Evolutionary conservation across 2,329 filamentous ascomycete genomes (phyloP), one percentile per base, ranked within the genome.

Genomic region (Tolypocladium inflatum): DNA sequence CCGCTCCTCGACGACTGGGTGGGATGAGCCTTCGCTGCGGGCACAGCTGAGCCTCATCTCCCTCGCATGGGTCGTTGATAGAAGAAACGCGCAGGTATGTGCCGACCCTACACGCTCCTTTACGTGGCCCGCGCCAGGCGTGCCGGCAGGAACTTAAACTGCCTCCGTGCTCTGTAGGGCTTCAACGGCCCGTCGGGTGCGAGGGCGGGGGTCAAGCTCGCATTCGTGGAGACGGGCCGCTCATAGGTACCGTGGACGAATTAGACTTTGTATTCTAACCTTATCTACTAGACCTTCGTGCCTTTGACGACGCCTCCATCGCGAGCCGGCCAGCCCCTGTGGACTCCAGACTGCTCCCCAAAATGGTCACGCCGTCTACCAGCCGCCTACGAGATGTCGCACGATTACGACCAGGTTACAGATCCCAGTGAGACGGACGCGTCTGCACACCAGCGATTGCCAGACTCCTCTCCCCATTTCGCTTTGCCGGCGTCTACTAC

Each of bases 21-120:
- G 61, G 62, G 57, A 63, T 60, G 56, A 59, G 38, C 66, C 63
- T 33, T 66, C 68, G 54, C 45, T 79, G 63, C 64, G 66, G 55
- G 60, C 65, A 59, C 72, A 67, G 61, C 60, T 80, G 55, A 62
- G 65, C 56, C 63, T 72, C 33, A 76, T 80, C 64, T 72, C 77
- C 11, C 66, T 66, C 51, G 66, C 68, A 39, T 80, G 77, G 77
- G 60, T 74, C 42, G 35, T 41, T 17, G 45, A 58, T n/a, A 56
- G 56, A n/a, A 26, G 43, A n/a, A 26, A 38, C 13, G 38, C 30
- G 15, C 35, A 58, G 55, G 61, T 61, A 63, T 23, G 58, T 59
- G 21, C 7, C 13, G n/a, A n/a, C n/a, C 19, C 50, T 13, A 11
- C 26, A 13, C 4, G 38, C 53, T n/a, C 38, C 23, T 21, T 23